Percentiles rank a stretch among this genome's conserved stretches.
phyloP scores from a whole-genome alignment of 2,329 filamentous ascomycete genomes.

The Tolypocladium capitatum region DNA sequence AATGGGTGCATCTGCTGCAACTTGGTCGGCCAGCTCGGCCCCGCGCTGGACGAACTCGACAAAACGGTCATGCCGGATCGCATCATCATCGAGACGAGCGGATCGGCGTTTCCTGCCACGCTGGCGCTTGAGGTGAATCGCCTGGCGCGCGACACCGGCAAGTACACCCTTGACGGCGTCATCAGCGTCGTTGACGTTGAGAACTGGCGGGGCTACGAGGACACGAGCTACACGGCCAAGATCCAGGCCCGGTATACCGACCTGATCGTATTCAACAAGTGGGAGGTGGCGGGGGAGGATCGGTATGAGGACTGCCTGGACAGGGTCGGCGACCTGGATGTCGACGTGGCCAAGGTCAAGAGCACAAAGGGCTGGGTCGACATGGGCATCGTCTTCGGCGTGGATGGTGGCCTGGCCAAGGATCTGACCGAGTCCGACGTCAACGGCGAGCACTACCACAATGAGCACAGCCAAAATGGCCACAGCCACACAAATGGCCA shows the following conservation, averaged over 20 bases:
- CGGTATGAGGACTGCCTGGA: constrained; percentile 68
- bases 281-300: constrained; percentile 63
- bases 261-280: constrained; percentile 85
- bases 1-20: constrained; percentile 99
- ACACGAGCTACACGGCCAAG: constrained; percentile 77
- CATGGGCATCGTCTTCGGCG: constrained; percentile 68
- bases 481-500: constrained; percentile 22
- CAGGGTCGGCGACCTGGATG: constrained; percentile 64
- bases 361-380: constrained; percentile 68
- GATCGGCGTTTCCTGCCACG: constrained; percentile 77
- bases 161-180: constrained; percentile 73
- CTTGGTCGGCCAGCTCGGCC: constrained; percentile 78
- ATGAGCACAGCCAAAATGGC: constrained; percentile 18
- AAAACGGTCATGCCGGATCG: constrained; percentile 51
- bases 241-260: constrained; percentile 85
- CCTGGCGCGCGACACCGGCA: constrained; percentile 52
- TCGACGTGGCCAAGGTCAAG: constrained; percentile 74
- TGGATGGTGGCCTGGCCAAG: constrained; percentile 67
- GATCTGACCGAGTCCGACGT: constrained; percentile 30
- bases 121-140: constrained; percentile 84
- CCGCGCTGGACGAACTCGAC: constrained; percentile 65
- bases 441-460: constrained; percentile 14
- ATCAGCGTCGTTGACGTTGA: constrained; percentile 86
- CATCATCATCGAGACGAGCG: constrained; percentile 88
- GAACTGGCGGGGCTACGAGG: constrained; percentile 89